A percentile compares a stretch with the other conserved stretches of the same genome.
These are phyloP conservation scores for Trichoderma atrobrunneum DNA, from an alignment of 2,329 filamentous ascomycete species.

Conservation along the genomic window DNA sequence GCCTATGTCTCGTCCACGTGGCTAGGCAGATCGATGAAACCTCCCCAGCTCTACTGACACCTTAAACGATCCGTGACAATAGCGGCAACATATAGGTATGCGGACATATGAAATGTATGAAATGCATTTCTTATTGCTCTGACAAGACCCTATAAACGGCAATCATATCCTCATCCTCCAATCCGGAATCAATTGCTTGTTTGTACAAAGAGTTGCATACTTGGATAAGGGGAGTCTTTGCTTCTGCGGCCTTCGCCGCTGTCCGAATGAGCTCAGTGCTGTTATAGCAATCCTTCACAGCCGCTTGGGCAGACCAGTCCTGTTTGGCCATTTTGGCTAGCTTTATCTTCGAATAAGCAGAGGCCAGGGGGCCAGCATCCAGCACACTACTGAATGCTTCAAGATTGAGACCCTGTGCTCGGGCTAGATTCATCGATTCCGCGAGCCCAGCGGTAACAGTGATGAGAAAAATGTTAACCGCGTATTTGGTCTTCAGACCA, in stretches of 20 bases:
- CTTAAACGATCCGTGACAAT: not conserved
- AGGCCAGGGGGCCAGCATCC: constrained; percentile 32
- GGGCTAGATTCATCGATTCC: constrained; percentile 34
- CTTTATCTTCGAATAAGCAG: constrained; percentile 31
- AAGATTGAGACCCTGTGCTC: constrained; percentile 32
- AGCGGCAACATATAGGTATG: not conserved
- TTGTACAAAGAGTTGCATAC: constrained; percentile 26
- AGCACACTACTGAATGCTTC: constrained; percentile 31
- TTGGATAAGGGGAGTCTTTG: constrained; percentile 25
- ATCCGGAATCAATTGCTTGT: constrained; percentile 24
- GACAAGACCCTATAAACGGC: constrained; percentile 25
- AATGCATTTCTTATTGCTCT: not conserved
- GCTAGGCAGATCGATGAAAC: not conserved
- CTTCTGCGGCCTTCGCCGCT: constrained; percentile 24
- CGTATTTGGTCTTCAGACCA: constrained; percentile 34
- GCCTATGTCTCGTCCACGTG: not conserved
- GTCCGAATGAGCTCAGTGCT: constrained; percentile 29
- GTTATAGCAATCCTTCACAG: constrained; percentile 33
- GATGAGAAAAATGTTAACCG: constrained; percentile 32
- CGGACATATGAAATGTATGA: not conserved
- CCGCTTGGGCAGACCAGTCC: constrained; percentile 33
- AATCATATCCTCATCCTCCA: constrained; percentile 32
- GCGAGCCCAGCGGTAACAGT: constrained; percentile 33
- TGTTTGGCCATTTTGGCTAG: constrained; percentile 29
- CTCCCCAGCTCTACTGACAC: not conserved